Percentiles rank a stretch among this genome's conserved stretches.
Evolutionary conservation across 352 stramenopile species (phyloP).

Genomic region (Aphanomyces invadans): DNA sequence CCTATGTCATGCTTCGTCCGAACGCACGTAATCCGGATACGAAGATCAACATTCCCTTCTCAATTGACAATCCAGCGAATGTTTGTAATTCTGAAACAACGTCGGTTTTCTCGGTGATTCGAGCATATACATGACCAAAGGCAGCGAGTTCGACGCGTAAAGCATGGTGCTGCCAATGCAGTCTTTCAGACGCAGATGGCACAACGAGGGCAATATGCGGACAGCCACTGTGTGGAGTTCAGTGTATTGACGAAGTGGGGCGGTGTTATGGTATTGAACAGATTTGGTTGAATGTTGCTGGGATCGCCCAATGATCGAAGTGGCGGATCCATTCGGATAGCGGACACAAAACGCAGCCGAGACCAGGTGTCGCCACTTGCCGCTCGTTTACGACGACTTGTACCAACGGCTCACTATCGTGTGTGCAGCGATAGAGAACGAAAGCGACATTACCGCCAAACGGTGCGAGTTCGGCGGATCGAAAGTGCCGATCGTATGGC

Average conservation of each 20-base stretch:
- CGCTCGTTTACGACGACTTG: slow-evolving; percentile 62
- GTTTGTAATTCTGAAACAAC: no score
- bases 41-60: no score
- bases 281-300: neutral
- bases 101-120: no score
- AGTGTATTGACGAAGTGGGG: no score
- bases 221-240: no score
- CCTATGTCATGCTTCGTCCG: neutral
- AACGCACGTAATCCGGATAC: neutral
- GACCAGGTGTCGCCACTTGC: slow-evolving; percentile 48
- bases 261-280: no score
- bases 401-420: slow-evolving; percentile 31
- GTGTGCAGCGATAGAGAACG: slow-evolving; percentile 60
- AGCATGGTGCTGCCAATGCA: no score
- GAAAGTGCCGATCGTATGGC: slow-evolving; percentile 42
- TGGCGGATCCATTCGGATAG: slow-evolving; percentile 27
- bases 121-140: no score
- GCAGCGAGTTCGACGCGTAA: no score
- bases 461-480: slow-evolving; percentile 46
- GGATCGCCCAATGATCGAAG: neutral
- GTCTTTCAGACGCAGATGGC: no score
- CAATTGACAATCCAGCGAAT: no score
- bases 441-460: slow-evolving; percentile 80
- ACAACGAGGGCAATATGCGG: no score
- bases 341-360: slow-evolving; percentile 35